Conservation (phyloP, 768 basidiomycete species). For the Boletus sp. region DNA sequence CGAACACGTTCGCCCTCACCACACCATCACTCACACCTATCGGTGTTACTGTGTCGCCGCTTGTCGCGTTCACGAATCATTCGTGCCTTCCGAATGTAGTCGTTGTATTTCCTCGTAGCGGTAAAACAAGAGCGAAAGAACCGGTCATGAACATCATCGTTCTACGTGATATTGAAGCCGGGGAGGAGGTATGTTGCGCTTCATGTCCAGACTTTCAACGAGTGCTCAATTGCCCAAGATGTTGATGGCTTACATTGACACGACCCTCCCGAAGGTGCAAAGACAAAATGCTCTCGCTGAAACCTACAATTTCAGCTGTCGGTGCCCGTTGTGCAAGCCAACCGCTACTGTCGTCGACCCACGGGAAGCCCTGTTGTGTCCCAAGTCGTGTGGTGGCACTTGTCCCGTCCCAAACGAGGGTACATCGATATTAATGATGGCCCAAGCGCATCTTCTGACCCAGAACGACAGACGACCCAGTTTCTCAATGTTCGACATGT, state of each 20-base stretch:
- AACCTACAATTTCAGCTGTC: conserved; percentile 79
- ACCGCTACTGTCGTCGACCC: conserved; percentile 45
- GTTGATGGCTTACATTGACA: conserved; percentile 81
- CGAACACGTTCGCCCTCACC: conserved; percentile 88
- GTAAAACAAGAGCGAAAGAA: conserved; percentile 40
- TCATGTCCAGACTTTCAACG: not conserved
- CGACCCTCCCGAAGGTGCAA: conserved; percentile 58
- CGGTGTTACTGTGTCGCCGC: conserved; percentile 81
- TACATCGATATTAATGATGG: conserved; percentile 21
- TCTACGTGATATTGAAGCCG: conserved; percentile 56
- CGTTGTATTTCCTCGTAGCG: conserved; percentile 79
- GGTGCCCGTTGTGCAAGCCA: conserved; percentile 56
- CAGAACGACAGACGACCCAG: conserved; percentile 41
- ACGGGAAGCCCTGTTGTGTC: conserved; percentile 68
- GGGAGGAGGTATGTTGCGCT: conserved; percentile 61
- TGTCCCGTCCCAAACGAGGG: conserved; percentile 65
- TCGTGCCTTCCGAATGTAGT: conserved; percentile 87
- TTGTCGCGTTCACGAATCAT: conserved; percentile 82
- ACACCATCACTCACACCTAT: conserved; percentile 75
- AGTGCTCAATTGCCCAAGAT: conserved; percentile 45
- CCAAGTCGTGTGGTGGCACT: conserved; percentile 62
- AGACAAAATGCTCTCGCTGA: conserved; percentile 60
- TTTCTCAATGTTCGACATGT: conserved; percentile 57
- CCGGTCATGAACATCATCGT: conserved; percentile 73
- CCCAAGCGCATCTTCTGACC: not conserved